These are phyloP conservation scores for Crotalaria pallida DNA, from an alignment of 306 rosid genomes.

Conservation along the genomic window DNA sequence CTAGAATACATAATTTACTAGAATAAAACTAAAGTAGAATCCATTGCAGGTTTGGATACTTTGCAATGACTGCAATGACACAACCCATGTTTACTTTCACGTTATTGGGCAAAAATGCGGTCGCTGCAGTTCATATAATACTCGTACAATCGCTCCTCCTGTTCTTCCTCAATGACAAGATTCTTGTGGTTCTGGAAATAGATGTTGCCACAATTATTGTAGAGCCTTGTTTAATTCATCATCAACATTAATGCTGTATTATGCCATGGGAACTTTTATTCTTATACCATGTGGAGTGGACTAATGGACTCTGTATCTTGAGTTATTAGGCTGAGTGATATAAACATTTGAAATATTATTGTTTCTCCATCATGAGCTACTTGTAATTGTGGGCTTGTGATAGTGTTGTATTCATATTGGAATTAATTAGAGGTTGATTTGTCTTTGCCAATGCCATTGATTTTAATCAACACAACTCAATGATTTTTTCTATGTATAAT, in stretches of 20 bases:
- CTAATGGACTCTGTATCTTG: not conserved
- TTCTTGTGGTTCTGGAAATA: slow-evolving; percentile 22
- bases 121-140: slow-evolving; percentile 87
- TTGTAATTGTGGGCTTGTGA: not conserved
- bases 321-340: slow-evolving; percentile 29
- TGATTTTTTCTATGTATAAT: slow-evolving; percentile 8
- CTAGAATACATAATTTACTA: not conserved
- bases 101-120: slow-evolving; percentile 88
- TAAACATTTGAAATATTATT: slow-evolving; percentile 21
- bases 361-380: slow-evolving; percentile 20
- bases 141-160: slow-evolving; percentile 84
- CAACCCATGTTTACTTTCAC: slow-evolving; percentile 85
- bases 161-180: slow-evolving; percentile 71
- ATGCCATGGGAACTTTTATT: slow-evolving; percentile 28
- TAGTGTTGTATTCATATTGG: slow-evolving; percentile 17
- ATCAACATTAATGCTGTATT: slow-evolving; percentile 22
- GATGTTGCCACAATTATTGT: not conserved
- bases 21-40: not conserved
- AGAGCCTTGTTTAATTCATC: slow-evolving; percentile 16
- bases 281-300: slow-evolving; percentile 24
- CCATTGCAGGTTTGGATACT: slow-evolving; percentile 88
- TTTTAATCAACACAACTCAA: slow-evolving; percentile 1
- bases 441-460: not conserved
- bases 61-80: slow-evolving; percentile 94
- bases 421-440: not conserved